Evolutionary conservation across 176 grass and related monocot species (phyloP).

Genomic region (Elaeis guineensis): DNA sequence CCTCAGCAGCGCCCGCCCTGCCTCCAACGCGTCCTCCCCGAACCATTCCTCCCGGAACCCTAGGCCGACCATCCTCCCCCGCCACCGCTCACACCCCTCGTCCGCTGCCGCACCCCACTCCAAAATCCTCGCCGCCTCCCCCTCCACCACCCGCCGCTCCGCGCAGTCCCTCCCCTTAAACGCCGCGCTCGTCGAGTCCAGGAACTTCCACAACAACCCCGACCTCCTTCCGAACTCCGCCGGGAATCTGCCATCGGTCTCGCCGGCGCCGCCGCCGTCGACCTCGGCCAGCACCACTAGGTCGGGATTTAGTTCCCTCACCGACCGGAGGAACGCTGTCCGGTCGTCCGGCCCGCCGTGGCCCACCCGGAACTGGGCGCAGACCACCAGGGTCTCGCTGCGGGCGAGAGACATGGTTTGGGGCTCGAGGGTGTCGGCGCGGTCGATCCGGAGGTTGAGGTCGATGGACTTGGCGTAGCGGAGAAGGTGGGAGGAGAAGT

Average conservation of each 20-base stretch:
- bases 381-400: slow-evolving; percentile 54
- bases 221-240: slow-evolving; percentile 41
- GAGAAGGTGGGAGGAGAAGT: slow-evolving; percentile 76
- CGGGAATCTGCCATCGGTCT: slow-evolving; percentile 13
- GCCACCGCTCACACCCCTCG: slow-evolving; percentile 54
- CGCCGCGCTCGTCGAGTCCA: slow-evolving; percentile 72
- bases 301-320: slow-evolving; percentile 45
- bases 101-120: not conserved
- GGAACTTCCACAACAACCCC: slow-evolving; percentile 68
- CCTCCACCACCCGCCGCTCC: slow-evolving; percentile 60
- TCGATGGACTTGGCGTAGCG: slow-evolving; percentile 81
- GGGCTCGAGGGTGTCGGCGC: slow-evolving; percentile 9
- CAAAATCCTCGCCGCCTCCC: slow-evolving; percentile 44
- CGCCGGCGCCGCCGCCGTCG: slow-evolving; percentile 27
- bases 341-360: slow-evolving; percentile 33
- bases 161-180: slow-evolving; percentile 76
- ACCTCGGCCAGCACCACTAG: slow-evolving; percentile 79
- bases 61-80: slow-evolving; percentile 48
- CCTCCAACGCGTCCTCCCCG: slow-evolving; percentile 62
- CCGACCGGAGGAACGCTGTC: slow-evolving; percentile 32
- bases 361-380: slow-evolving; percentile 68
- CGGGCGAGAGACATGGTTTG: slow-evolving; percentile 1
- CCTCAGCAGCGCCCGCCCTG: slow-evolving; percentile 54
- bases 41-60: slow-evolving; percentile 64
- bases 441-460: slow-evolving; percentile 54